Percentiles rank a stretch among this genome's conserved stretches.
Evolutionary conservation across 2,329 filamentous ascomycete species (phyloP).

Genomic region (Diplodia intermedia): DNA sequence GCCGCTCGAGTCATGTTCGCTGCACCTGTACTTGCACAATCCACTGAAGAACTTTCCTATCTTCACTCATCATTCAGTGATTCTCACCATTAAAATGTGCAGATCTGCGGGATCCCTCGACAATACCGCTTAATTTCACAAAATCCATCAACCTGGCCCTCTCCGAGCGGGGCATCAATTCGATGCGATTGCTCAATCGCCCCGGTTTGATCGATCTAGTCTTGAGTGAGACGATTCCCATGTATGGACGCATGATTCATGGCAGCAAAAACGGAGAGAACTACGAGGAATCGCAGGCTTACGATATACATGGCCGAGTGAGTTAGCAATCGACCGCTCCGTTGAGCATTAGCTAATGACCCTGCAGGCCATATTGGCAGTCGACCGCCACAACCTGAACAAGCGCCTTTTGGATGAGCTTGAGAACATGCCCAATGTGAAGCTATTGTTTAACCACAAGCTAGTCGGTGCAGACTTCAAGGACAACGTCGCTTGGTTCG

Average conservation of each 20-base stretch:
- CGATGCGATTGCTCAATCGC: slow-evolving; percentile 74
- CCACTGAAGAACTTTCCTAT: background rate
- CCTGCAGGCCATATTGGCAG: slow-evolving; percentile 78
- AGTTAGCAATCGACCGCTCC: slow-evolving; percentile 38
- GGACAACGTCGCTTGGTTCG: slow-evolving; percentile 84
- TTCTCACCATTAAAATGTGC: slow-evolving; percentile 33
- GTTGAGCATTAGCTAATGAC: background rate
- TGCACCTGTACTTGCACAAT: background rate
- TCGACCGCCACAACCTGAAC: slow-evolving; percentile 85
- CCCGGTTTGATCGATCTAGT: slow-evolving; percentile 74
- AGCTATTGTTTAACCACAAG: slow-evolving; percentile 91
- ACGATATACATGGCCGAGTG: slow-evolving; percentile 88
- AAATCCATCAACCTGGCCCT: slow-evolving; percentile 98
- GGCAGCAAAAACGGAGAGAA: slow-evolving; percentile 70
- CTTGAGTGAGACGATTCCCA: slow-evolving; percentile 81
- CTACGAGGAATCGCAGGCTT: slow-evolving; percentile 81
- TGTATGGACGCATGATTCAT: slow-evolving; percentile 97
- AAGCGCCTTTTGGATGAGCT: slow-evolving; percentile 82
- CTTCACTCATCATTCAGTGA: background rate
- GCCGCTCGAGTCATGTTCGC: slow-evolving; percentile 20
- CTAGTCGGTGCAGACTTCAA: slow-evolving; percentile 88
- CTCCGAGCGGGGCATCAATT: slow-evolving; percentile 91
- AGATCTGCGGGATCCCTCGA: slow-evolving; percentile 88
- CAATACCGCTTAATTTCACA: slow-evolving; percentile 89
- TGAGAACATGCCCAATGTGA: slow-evolving; percentile 85